Evolutionary conservation across 805 yeast species (phyloP), one percentile per base, ranked within the genome.

Genomic region (Priceomyces melissophilus): DNA sequence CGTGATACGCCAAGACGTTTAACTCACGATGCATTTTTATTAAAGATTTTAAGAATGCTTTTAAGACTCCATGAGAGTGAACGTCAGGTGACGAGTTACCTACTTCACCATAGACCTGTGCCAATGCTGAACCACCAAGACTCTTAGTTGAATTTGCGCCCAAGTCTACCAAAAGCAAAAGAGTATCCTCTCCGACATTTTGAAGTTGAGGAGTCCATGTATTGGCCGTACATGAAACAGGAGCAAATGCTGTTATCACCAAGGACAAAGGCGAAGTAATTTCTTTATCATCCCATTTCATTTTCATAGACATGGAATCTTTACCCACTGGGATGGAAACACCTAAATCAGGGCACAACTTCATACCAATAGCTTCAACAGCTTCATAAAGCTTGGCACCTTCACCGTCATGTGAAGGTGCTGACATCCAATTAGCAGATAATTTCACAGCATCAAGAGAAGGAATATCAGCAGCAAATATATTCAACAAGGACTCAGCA

Each of bases 361-460:
- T 97, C 58, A 90, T 60, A 52, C 97, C 96, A 55, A 93, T 81
- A 3, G 98, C 98, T 66, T 89, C 90, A 35, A 93, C 99, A 35
- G 97, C 99, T 65, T 89, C 96, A 60, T 91, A 93, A 47, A 93
- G 73, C 47, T 88, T 90, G 39, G 95, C 76, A 46, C 99, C 99
- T 67, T 93, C 99, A 55, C 98, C 98, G 15, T 79, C 80, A 55
- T 90, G 95, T 28, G 91, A 75, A 20, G 99, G 96, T 37, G 98
- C 90, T 9, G 96, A 82, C 99, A 93, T 93, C 99, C 99, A 93
- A 72, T 93, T 93, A 35, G 99, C 99, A 39, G 96, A 87, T 44
- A 93, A 69, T 58, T 90, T 87, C 41, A 93, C 81, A 49, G 81
- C 76, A 47, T 81, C 82, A 45, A 91, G 71, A 6, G 81, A 70